Evolutionary conservation across 768 basidiomycete genomes (phyloP).

Genomic region (Fomitopsis serialis): DNA sequence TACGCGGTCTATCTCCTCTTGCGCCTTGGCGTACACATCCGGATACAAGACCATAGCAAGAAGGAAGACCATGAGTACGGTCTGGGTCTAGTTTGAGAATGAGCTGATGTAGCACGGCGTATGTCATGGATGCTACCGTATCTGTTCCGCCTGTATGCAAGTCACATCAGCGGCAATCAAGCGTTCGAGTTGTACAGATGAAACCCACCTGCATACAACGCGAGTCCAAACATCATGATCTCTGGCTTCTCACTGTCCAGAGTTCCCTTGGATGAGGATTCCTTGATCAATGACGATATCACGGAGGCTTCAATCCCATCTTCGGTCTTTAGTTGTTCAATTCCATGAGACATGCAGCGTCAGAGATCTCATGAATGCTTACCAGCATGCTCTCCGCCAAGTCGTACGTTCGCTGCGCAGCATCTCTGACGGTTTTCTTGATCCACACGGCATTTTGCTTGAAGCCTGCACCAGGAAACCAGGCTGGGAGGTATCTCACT

Average conservation of each 20-base stretch:
- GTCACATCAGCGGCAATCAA: no score
- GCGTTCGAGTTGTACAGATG: no score
- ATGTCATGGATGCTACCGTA: no score
- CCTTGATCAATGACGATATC: neutral
- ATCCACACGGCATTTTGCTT: slow-evolving; percentile 19
- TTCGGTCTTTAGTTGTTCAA: neutral
- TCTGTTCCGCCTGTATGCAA: no score
- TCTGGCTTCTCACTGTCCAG: neutral
- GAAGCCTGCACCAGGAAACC: slow-evolving; percentile 37
- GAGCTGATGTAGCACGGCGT: no score
- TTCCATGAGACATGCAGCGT: neutral
- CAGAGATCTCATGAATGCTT: neutral
- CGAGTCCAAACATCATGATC: neutral
- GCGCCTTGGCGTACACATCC: slow-evolving; percentile 32
- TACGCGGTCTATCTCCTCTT: slow-evolving; percentile 36
- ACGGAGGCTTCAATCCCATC: neutral
- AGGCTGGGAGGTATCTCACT: slow-evolving; percentile 26
- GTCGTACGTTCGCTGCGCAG: neutral
- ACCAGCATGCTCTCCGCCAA: neutral
- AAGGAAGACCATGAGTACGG: slow-evolving; percentile 21
- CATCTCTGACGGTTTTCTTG: neutral
- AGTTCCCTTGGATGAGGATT: neutral
- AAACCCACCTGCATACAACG: neutral
- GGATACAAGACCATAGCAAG: slow-evolving; percentile 36
- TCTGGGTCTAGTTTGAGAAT: no score